A percentile compares a stretch with the other conserved stretches of the same genome.
These are phyloP conservation scores for Lanmaoa rubissima DNA, from an alignment of 768 basidiomycete genomes.

Conservation along the genomic window DNA sequence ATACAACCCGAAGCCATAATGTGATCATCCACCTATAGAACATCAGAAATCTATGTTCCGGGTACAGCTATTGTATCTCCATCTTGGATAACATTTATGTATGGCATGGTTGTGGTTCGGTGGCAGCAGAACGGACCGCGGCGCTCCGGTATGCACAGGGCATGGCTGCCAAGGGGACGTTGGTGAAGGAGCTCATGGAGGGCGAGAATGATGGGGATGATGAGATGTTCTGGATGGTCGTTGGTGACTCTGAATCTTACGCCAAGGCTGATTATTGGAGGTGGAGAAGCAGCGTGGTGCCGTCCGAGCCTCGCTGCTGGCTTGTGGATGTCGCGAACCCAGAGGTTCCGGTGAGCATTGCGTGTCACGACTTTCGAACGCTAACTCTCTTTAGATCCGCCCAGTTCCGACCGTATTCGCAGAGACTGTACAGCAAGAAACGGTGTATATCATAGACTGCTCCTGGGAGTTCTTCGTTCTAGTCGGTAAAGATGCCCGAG, in stretches of 20 bases:
- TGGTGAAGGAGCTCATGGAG: constrained; percentile 58
- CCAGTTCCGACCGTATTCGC: constrained; percentile 44
- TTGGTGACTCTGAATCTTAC: constrained; percentile 66
- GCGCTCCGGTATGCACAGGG: constrained; percentile 59
- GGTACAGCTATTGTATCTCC: constrained; percentile 77
- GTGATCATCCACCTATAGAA: constrained; percentile 35
- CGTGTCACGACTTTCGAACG: neutral
- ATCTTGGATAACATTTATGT: constrained; percentile 71
- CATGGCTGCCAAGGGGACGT: constrained; percentile 39
- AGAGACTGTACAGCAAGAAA: constrained; percentile 37
- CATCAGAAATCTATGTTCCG: constrained; percentile 74
- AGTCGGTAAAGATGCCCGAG: constrained; percentile 65
- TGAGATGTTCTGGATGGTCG: constrained; percentile 85
- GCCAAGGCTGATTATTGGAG: constrained; percentile 83
- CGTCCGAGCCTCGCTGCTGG: constrained; percentile 57
- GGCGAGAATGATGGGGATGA: constrained; percentile 60
- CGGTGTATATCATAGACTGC: constrained; percentile 70
- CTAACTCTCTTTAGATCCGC: constrained; percentile 40
- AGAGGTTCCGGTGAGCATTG: constrained; percentile 41
- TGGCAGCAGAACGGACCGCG: constrained; percentile 53
- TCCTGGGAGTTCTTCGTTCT: constrained; percentile 79
- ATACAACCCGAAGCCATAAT: constrained; percentile 1
- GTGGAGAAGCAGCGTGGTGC: constrained; percentile 52
- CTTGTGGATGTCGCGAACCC: constrained; percentile 42
- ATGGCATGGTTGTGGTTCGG: constrained; percentile 79